Evolutionary conservation across 2,329 filamentous ascomycete species (phyloP).

Genomic region (Polychaeton citri): DNA sequence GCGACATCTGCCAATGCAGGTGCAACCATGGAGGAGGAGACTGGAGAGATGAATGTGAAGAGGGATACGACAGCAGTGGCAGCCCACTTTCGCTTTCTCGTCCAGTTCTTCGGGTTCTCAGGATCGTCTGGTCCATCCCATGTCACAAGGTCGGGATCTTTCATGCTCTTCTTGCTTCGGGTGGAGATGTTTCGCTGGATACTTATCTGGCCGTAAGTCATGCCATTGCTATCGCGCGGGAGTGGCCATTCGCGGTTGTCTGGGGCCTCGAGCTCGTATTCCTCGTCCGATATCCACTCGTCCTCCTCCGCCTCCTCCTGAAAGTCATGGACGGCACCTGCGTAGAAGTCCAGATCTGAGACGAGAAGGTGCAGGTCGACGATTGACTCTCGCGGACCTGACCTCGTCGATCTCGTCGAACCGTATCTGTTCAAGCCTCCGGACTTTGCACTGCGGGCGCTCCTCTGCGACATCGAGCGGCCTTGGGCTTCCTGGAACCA

Average conservation of each 20-base stretch:
- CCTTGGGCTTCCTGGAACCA: constrained; percentile 19
- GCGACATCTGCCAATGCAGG: constrained; percentile 19
- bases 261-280: constrained; percentile 14
- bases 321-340: constrained; percentile 23
- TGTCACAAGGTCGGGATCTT: constrained; percentile 24
- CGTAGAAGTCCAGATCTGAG: constrained; percentile 23
- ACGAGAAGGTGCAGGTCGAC: constrained; percentile 22
- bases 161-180: constrained; percentile 17
- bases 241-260: constrained; percentile 10
- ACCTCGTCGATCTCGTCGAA: constrained; percentile 13
- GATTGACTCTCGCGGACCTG: constrained; percentile 18
- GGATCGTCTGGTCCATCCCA: constrained; percentile 35
- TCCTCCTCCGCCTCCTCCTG: constrained; percentile 17
- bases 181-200: constrained; percentile 16
- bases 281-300: constrained; percentile 14
- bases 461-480: constrained; percentile 7
- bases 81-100: constrained; percentile 29
- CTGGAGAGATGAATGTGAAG: constrained; percentile 26
- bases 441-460: constrained; percentile 6
- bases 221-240: constrained; percentile 10
- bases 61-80: constrained; percentile 30
- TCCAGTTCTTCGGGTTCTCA: constrained; percentile 35
- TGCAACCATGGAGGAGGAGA: constrained; percentile 27
- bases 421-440: background rate
- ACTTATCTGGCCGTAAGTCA: constrained; percentile 18